Evolutionary conservation across 2,329 filamentous ascomycete species (phyloP).

Genomic region (Pleomassaria siparia): DNA sequence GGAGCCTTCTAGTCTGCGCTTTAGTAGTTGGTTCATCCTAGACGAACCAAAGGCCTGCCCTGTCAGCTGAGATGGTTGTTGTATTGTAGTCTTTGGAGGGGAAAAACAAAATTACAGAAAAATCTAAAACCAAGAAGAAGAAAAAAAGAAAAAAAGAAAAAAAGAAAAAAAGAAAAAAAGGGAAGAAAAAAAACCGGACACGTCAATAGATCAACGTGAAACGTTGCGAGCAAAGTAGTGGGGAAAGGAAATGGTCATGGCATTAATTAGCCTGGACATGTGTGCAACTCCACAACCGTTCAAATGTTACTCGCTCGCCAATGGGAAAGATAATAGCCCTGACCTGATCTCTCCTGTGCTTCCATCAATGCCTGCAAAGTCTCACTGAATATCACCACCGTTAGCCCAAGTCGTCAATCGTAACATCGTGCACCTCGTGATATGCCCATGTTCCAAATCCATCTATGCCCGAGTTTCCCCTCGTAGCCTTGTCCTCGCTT

Average conservation of each 20-base stretch:
- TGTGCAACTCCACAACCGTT: constrained; percentile 6
- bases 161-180: too few species aligned
- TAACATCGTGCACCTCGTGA: constrained; percentile 23
- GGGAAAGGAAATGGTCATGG: constrained; percentile 6
- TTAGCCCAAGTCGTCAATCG: constrained; percentile 18
- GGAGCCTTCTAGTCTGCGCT: too few species aligned
- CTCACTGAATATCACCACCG: constrained; percentile 1
- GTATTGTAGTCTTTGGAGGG: too few species aligned
- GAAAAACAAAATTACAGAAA: too few species aligned
- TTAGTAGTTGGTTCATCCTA: too few species aligned
- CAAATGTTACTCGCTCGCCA: too few species aligned
- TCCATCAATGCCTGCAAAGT: not conserved
- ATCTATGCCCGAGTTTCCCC: not conserved
- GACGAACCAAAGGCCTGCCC: too few species aligned
- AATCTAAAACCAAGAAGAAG: too few species aligned
- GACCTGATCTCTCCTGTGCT: constrained; percentile 7
- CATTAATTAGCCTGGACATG: constrained; percentile 5
- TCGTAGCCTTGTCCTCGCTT: not conserved
- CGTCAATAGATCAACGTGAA: not conserved
- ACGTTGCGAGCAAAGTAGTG: constrained; percentile 1
- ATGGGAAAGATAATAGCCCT: constrained; percentile 1
- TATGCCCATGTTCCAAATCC: too few species aligned
- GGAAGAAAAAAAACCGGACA: not conserved
- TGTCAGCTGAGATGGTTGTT: too few species aligned
- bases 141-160: too few species aligned